Evolutionary conservation across 2,329 filamentous ascomycete genomes (phyloP), one percentile per base, ranked within the genome.

Genomic region (Fonsecaea pugnacius): DNA sequence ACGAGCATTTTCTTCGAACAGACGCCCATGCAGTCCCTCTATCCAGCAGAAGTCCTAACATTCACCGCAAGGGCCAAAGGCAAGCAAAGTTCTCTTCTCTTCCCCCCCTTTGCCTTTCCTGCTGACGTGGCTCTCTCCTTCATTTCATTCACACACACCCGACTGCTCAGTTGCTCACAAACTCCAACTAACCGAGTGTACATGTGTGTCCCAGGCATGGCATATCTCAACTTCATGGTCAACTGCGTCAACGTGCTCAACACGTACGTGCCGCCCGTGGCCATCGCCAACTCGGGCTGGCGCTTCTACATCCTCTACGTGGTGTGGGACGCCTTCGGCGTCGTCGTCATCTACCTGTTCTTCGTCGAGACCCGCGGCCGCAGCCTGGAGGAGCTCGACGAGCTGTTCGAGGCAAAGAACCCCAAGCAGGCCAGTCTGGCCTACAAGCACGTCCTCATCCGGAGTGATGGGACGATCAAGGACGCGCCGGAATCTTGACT

Each of bases 11-110:
- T 54, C 24, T 60, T 27, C 16, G 18, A 6, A 55, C 77, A 76
- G 63, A 81, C 78, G 0, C 79, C 79, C 1, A 72, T 80, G 48
- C 77, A 79, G 70, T 75, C 76, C 33, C 73, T 85, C 16, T 85
- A 84, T 69, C 80, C 82, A 0, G 81, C 84, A 50, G 83, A 85
- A 69, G 81, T 82, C 10, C 76, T 85, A 4, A 79, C 77, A 16
- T 84, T 82, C 67, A 81, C 84, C 70, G 82, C 81, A 68, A 78
- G 83, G 58, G 83, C 81, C 54, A 85, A 85, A 74, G 83, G 83
- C 14, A 84, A 48, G 43, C 4, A n/a, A n/a, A n/a, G n/a, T 30
- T 48, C 18, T 24, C 16, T 2, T 48, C 40, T 3, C n/a, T 12
- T 5, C n/a, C 10, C 27, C 3, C 8, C 35, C 2, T 16, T 38